Base-by-base conservation (phyloP, 495 filamentous ascomycete species). In the Parathielavia hyrcaniae region DNA sequence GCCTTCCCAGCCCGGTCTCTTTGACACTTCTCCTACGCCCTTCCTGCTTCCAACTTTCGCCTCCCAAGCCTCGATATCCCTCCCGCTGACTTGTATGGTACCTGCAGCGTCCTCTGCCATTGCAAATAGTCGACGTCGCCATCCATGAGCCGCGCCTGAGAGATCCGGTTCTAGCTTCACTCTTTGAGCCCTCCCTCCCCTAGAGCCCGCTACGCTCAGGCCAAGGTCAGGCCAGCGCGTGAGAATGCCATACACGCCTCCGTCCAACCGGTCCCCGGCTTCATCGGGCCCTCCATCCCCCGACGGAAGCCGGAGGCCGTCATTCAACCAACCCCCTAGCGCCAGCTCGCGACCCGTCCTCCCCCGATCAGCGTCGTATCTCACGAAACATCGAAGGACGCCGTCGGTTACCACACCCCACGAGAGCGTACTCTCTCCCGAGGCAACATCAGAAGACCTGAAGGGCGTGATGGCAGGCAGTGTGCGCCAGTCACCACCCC, bases 211-310 rank as follows among this genome's bases (percentile, higher is more conserved):
- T 34, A 30, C 49, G 45, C 30, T 45, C 13, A 22, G 30, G 52
- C 41, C 13, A 44, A 43, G 26, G 13, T 30, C 38, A 43, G 26
- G 13, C 26, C 38, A 36, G 26, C 20, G 38, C 55, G 17, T 48
- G 13, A 61, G 74, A 79, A 96, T 96, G 91, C 91, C 91, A 78
- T 96, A 96, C 81, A 95, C 91, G 72, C 90, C 91, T 61, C 91
- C 91, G 51, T 81, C 83, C 66, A 86, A 86, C 77, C 77, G 81
- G 76, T 91, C 89, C 67, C 90, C 89, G 77, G 80, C 84, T 67
- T 81, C 86, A 59, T 86, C 87, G 50, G 78, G 77, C 49, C 75
- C 84, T 66, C 69, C 80, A 67, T 87, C 84, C 68, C 81, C 84
- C 65, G 79, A 78, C 67, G 61, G 77, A 70, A 82, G 80, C 73